phyloP scores from a whole-genome alignment of 768 basidiomycete genomes.

The Suillus tomentosus region DNA sequence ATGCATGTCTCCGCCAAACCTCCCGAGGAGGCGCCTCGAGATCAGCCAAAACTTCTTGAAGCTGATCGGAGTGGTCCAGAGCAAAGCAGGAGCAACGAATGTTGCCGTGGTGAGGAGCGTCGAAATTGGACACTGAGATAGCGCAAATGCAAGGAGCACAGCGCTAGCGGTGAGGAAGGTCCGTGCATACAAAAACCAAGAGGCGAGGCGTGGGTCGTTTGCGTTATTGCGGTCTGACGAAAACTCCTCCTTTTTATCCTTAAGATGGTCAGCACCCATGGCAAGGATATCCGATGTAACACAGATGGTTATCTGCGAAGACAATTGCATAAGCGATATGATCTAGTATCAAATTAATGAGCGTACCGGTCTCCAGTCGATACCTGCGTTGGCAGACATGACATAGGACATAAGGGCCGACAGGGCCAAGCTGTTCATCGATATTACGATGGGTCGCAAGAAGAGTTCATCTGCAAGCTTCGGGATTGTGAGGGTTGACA shows the following conservation, averaged over 20 bases:
- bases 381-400: neutral
- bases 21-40: neutral
- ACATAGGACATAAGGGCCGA: neutral
- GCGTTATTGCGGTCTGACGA: neutral
- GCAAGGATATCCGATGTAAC: neutral
- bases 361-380: neutral
- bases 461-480: constrained; percentile 1
- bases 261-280: neutral
- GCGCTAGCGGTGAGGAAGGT: neutral
- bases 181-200: neutral
- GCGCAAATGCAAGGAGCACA: neutral
- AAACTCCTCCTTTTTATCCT: neutral
- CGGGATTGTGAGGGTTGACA: neutral
- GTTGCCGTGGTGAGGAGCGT: neutral
- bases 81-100: neutral
- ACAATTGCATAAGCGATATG: neutral
- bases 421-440: neutral
- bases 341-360: neutral
- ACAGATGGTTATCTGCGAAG: neutral
- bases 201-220: neutral
- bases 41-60: neutral
- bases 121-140: neutral
- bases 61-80: neutral
- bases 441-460: constrained; percentile 1
- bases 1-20: neutral